These are phyloP conservation scores for Lentinula boryana DNA, from an alignment of 768 basidiomycete species.

Conservation along the genomic window DNA sequence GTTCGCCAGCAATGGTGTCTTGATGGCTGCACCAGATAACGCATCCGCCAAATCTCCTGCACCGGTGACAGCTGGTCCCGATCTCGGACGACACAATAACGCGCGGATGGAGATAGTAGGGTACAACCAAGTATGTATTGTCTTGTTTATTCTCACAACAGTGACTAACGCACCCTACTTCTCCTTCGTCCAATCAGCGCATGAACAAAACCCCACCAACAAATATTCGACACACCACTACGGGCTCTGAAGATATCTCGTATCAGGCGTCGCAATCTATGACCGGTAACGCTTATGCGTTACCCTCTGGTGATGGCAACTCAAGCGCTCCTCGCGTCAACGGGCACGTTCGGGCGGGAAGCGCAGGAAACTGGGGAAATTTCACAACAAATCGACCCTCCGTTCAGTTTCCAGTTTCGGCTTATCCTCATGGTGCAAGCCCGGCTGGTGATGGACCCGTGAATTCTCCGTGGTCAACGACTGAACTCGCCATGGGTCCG, in stretches of 20 bases:
- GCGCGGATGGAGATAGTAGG: conserved; percentile 70
- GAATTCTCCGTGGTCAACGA: conserved; percentile 54
- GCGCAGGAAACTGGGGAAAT: conserved; percentile 75
- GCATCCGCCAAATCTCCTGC: conserved; percentile 63
- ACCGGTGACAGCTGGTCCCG: conserved; percentile 81
- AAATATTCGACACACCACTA: conserved; percentile 69
- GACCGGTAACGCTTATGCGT: conserved; percentile 35
- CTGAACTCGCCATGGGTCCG: conserved; percentile 42
- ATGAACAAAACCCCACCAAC: conserved; percentile 21
- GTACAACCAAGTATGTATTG: conserved; percentile 52
- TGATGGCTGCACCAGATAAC: conserved; percentile 55
- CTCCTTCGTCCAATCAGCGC: neutral
- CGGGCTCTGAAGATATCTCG: conserved; percentile 61
- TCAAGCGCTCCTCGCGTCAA: conserved; percentile 38
- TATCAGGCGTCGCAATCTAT: conserved; percentile 10
- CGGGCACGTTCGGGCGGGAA: conserved; percentile 73
- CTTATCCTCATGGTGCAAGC: conserved; percentile 52
- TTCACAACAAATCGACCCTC: conserved; percentile 46
- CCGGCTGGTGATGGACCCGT: conserved; percentile 51
- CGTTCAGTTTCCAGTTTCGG: conserved; percentile 28
- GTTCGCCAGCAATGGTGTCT: conserved; percentile 53
- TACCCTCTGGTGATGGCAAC: conserved; percentile 37
- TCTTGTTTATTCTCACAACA: conserved; percentile 3
- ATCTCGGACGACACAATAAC: conserved; percentile 72
- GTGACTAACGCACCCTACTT: neutral